A percentile compares a stretch with the other conserved stretches of the same genome.
phyloP scores from a whole-genome alignment of 306 rosid species.

The Luffa acutangula region DNA sequence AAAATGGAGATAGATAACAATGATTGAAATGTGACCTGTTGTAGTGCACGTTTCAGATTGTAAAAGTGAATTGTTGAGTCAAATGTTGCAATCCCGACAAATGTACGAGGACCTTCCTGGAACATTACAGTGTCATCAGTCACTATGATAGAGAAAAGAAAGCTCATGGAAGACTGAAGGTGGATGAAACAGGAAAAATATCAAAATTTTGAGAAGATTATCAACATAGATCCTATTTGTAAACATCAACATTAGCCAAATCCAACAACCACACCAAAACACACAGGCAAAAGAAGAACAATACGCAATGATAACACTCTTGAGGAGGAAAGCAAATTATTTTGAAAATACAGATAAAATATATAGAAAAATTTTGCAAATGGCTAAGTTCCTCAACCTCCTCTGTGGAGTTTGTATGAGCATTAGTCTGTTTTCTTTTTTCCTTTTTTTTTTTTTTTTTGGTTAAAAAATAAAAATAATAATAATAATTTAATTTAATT shows the following conservation, averaged over 20 bases:
- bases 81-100: conserved; percentile 90
- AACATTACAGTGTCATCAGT: conserved; percentile 15
- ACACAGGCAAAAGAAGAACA: neutral
- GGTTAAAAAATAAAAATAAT: too few species aligned
- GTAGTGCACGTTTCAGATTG: conserved; percentile 84
- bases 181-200: neutral
- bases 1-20: neutral
- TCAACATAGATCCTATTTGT: neutral
- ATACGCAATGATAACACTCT: neutral
- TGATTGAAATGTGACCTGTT: conserved; percentile 49
- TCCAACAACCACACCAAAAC: neutral
- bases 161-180: neutral
- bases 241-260: neutral
- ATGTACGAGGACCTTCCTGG: conserved; percentile 90
- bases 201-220: neutral
- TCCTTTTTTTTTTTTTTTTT: too few species aligned
- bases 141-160: neutral
- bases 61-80: conserved; percentile 94
- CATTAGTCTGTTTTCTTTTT: too few species aligned
- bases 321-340: neutral
- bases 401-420: too few species aligned
- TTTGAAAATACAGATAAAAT: neutral
- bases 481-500: too few species aligned
- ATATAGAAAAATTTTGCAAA: neutral
- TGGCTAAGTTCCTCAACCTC: neutral